Base-by-base conservation (phyloP, 257 asterid genomes). In the Forsythia suspensa region DNA sequence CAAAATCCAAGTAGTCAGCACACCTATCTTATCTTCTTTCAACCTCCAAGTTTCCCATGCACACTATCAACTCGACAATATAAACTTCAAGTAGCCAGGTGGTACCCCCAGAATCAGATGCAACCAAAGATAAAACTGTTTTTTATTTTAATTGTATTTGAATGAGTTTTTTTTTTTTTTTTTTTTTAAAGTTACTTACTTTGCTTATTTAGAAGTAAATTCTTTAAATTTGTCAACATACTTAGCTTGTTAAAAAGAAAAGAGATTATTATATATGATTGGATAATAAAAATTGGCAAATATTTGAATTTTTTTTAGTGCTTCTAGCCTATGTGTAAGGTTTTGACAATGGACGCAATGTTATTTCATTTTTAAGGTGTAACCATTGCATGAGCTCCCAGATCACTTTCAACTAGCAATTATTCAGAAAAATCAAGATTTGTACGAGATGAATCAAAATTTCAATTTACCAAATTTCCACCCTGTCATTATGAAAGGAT, bases 401-500 rank as follows among this genome's bases (percentile, higher is more conserved):
- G 15, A 78, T 79, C 79, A 73, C 80, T 69, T 42, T 76, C 84
- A 63, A 38, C 59, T 63, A 61, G 77, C 77, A 81, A 83, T 79
- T 75, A 85, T 82, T 51, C 77, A 75, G 39, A 15, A 55, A 77
- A 73, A 68, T 52, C 74, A 82, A 48, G 55, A 29, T 48, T 48
- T 81, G 76, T 69, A 73, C 55, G 36, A 24, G 70, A 80, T 77
- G 18, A 7, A 52, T 67, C 9, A 52, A 52, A 4, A 4, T 61
- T 11, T 11, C 36, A 61, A 20, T 61, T 21, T 18, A 74, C 70
- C 52, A 37, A 48, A 61, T 82, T 82, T 80, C 82, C 88, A 82
- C 83, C 85, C 82, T 74, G 81, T 74, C 86, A 83, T 52, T 40
- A 82, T 46, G 69, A 68, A 68, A 59, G 65, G 89, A 81, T 79